Base-by-base conservation (phyloP, 495 filamentous ascomycete species). In the Aspergillus heteromorphus region DNA sequence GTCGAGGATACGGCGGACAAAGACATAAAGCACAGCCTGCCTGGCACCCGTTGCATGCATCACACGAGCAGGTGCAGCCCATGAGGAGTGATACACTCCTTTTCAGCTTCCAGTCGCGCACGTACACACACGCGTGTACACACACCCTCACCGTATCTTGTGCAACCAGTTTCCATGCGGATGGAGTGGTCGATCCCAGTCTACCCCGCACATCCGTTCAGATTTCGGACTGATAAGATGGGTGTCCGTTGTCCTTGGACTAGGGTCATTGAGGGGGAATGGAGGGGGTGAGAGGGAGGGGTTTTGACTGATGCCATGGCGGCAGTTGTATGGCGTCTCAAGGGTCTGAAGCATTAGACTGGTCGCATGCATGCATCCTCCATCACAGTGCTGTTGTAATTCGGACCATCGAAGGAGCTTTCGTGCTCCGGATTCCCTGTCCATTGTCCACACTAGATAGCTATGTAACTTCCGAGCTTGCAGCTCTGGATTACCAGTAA, bases 41-140 rank as follows among this genome's bases (percentile, higher is more conserved):
- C 34, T 14, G 13, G 13, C 31, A 36, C 34, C 23, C 23, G 7
- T 27, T 27, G 23, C 23, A 27, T 27, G 23, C 48, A 50, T 50
- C 48, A 50, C 48, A 50, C 34, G 48, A 50, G 38, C 48, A 50
- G 30, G 48, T 21, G 48, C 29, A 25, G n/a, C 19, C 6, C 34
- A 4, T 14, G 34, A 4, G 34, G 34, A 13, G n/a, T 38, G 34
- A 38, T 38, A 9, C n/a, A n/a, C 11, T 38, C 34, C 11, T n/a
- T 14, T n/a, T n/a, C 5, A 38, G 34, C 34, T 14, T 21, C 13
- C 4, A 4, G 41, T 23, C 6, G 25, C n/a, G n/a, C n/a, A n/a
- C n/a, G n/a, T n/a, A n/a, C n/a, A n/a, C n/a, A n/a, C n/a, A n/a
- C n/a, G n/a, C n/a, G n/a, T n/a, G n/a, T n/a, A n/a, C n/a, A n/a